A percentile compares a stretch with the other conserved stretches of the same genome.
phyloP scores from a whole-genome alignment of 495 filamentous ascomycete genomes.

The Recurvomyces mirabilis region DNA sequence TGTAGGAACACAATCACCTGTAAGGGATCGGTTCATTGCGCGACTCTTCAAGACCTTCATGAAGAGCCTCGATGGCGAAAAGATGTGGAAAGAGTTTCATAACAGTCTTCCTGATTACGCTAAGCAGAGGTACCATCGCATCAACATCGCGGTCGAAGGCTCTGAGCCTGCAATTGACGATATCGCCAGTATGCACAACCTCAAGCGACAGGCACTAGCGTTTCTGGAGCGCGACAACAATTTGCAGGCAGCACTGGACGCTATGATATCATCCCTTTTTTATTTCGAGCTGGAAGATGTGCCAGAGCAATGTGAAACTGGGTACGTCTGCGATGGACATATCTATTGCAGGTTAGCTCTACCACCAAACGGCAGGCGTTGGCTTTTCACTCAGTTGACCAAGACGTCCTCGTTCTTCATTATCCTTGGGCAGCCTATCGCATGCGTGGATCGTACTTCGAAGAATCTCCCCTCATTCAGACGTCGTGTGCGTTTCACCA shows the following conservation, averaged over 20 bases:
- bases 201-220: neutral
- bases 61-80: conserved; percentile 2
- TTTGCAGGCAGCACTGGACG: neutral
- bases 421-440: neutral
- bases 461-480: neutral
- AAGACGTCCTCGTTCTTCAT: conserved; percentile 4
- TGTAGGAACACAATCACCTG: neutral
- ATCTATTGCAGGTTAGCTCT: neutral
- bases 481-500: neutral
- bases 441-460: neutral
- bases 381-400: neutral
- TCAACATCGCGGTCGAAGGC: neutral
- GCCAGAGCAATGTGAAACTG: neutral
- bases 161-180: neutral
- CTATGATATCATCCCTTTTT: neutral
- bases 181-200: neutral
- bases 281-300: neutral
- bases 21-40: neutral
- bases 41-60: neutral
- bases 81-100: neutral
- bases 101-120: neutral
- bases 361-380: neutral
- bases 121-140: neutral
- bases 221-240: neutral
- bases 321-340: neutral